Conservation (phyloP, 2,329 filamentous ascomycete genomes). For the Ceratocystis lukuohia region DNA sequence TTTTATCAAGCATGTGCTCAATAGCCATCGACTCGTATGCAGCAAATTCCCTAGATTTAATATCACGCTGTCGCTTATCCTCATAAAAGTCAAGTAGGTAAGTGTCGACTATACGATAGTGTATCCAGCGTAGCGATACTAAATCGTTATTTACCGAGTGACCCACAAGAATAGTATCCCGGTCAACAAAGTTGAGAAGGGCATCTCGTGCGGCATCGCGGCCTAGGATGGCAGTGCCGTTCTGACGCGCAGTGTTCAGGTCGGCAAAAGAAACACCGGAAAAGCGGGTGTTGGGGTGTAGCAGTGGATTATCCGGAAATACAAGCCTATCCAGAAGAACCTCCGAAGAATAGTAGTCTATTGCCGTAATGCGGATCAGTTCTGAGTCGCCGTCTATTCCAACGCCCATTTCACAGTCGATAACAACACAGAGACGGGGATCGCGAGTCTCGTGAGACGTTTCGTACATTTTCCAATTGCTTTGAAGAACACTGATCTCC, state of each 20-base stretch:
- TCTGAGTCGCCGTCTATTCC: constrained; percentile 33
- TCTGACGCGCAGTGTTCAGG: constrained; percentile 28
- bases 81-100: constrained; percentile 26
- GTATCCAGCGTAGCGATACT: constrained; percentile 35
- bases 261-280: constrained; percentile 34
- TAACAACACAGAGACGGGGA: constrained; percentile 27
- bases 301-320: constrained; percentile 33
- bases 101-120: constrained; percentile 34
- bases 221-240: constrained; percentile 29
- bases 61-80: constrained; percentile 13
- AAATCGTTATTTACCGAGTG: constrained; percentile 35
- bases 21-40: constrained; percentile 11
- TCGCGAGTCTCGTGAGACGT: constrained; percentile 20
- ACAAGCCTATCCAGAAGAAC: constrained; percentile 40
- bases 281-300: constrained; percentile 36
- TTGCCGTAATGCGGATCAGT: constrained; percentile 37
- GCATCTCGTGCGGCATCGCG: constrained; percentile 30
- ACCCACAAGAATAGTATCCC: constrained; percentile 35
- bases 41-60: constrained; percentile 18
- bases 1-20: background rate
- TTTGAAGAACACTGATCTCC: constrained; percentile 23
- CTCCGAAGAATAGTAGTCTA: constrained; percentile 39
- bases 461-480: constrained; percentile 23
- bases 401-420: constrained; percentile 45
- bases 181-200: constrained; percentile 33